A percentile compares a stretch with the other conserved stretches of the same genome.
Evolutionary conservation across 305 asterid genomes (phyloP).

Genomic region (Ajuga reptans): DNA sequence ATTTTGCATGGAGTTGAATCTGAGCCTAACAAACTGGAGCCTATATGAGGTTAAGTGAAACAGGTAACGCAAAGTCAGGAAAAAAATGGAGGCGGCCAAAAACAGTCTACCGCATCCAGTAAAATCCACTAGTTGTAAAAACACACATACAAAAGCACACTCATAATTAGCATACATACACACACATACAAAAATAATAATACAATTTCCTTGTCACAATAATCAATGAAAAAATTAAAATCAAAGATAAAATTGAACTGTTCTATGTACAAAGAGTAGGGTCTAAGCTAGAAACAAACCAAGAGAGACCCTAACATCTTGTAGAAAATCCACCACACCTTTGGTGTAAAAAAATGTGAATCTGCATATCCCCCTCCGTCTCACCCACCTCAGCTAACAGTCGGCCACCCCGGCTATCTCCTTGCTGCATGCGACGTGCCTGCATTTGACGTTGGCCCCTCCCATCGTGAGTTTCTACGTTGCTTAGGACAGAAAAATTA

Average conservation of each 20-base stretch:
- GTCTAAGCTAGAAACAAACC: conserved; percentile 20
- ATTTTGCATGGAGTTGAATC: too few relatives aligned
- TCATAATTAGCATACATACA: not conserved
- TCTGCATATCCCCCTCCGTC: not conserved
- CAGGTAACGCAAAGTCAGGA: too few relatives aligned
- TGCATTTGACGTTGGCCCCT: not conserved
- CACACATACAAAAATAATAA: not conserved
- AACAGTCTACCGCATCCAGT: too few relatives aligned
- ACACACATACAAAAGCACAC: not conserved
- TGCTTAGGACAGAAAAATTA: not conserved
- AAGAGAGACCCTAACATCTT: not conserved
- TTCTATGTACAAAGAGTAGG: conserved; percentile 29
- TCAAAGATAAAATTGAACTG: conserved; percentile 17
- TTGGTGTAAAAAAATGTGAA: conserved; percentile 4
- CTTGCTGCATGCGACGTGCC: not conserved
- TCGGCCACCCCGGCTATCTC: not conserved
- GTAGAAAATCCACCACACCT: not conserved
- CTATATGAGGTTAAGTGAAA: too few relatives aligned
- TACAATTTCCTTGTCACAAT: conserved; percentile 12
- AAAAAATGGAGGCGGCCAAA: too few relatives aligned
- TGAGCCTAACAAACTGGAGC: too few relatives aligned
- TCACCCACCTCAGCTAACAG: not conserved
- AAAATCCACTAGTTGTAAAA: not conserved
- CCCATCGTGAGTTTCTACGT: not conserved
- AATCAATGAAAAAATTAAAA: conserved; percentile 2